Conservation (phyloP, 23 red algal genomes). For the Gracilaria gracilis region DNA sequence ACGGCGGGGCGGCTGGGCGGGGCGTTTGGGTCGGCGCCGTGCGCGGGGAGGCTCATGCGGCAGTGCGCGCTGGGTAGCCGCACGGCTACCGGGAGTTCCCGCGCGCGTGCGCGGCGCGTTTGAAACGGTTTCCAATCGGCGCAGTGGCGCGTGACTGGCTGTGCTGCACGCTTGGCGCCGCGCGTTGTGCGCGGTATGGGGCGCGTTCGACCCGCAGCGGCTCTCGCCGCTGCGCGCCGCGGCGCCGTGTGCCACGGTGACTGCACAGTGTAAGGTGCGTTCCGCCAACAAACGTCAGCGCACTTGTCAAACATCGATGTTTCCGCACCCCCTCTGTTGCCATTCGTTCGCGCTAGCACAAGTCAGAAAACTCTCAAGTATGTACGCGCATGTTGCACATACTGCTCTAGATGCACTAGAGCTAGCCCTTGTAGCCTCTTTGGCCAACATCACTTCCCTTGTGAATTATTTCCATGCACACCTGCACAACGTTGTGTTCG, state of each 20-base stretch:
- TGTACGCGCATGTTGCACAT: too few relatives aligned
- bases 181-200: neutral
- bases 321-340: too few relatives aligned
- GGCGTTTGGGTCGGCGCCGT: neutral
- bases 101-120: too few relatives aligned
- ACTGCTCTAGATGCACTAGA: too few relatives aligned
- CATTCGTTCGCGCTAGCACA: too few relatives aligned
- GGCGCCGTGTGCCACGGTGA: neutral
- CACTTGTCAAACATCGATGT: too few relatives aligned
- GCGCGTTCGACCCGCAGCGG: neutral
- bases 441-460: too few relatives aligned
- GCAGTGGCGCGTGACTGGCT: neutral
- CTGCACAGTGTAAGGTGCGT: neutral
- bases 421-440: too few relatives aligned
- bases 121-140: too few relatives aligned
- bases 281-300: neutral
- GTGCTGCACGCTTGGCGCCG: conserved; percentile 6
- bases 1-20: neutral
- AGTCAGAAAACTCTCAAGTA: too few relatives aligned
- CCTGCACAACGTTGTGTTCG: too few relatives aligned
- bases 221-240: neutral
- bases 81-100: neutral
- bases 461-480: too few relatives aligned
- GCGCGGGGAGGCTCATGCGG: neutral
- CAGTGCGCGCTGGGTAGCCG: neutral